Evolutionary conservation across 2,329 filamentous ascomycete genomes (phyloP), one percentile per base, ranked within the genome.

Genomic region (Fusarium sp.): DNA sequence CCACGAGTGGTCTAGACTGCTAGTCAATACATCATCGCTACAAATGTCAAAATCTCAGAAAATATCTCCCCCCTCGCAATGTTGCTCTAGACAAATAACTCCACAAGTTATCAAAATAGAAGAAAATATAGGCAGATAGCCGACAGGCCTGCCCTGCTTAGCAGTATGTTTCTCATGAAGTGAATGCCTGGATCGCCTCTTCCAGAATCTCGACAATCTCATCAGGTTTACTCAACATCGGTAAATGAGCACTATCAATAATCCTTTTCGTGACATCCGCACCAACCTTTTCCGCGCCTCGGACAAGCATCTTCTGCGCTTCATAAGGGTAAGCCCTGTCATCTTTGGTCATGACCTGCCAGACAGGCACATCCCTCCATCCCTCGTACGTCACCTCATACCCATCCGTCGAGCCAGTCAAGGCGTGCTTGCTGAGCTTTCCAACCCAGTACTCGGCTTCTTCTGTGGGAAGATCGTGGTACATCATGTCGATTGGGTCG

Each of bases 351-450:
- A 80, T 82, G 6, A 88, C 73, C 70, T 84, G 87, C 85, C 85
- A 87, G 4, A 75, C 70, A 2, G 85, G 85, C 44, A 87, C 84
- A 45, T 87, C 85, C 66, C 74, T 75, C 86, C 86, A 88, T 0
- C 85, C 87, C 0, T 83, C 78, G 66, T 88, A 87, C 0, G 80
- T 69, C 53, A 81, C 63, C 65, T 88, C 84, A 0, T 82, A 82
- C 1, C 85, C 86, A 41, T 86, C 83, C 8, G 82, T 83, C n/a
- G 87, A 72, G 1, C 85, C 75, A 54, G 84, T 85, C 13, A 86
- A 74, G 7, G 81, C 82, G 26, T 88, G 85, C 0, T 71, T 74
- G 0, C 75, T 80, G 10, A 88, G 83, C 65, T 83, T 81, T 0
- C 75, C 76, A 3, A 82, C 81, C 84, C 86, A 87, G 45, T 79